phyloP scores from a whole-genome alignment of 257 asterid species.

The Solanum clarkiae region DNA sequence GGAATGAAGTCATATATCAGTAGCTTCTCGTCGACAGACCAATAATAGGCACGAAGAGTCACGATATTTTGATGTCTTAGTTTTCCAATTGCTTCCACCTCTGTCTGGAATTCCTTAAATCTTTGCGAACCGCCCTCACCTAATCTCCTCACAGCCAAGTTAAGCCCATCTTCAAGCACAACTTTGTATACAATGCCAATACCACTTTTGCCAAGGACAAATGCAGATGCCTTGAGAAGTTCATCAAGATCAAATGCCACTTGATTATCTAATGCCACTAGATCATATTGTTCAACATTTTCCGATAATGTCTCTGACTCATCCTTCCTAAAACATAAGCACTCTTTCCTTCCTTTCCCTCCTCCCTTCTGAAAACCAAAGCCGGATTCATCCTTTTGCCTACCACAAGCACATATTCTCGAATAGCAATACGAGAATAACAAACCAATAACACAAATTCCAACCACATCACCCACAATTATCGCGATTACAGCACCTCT shows the following conservation, averaged over 20 bases:
- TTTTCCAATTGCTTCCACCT: conserved; percentile 91
- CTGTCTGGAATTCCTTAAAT: conserved; percentile 74
- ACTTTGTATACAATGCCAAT: conserved; percentile 86
- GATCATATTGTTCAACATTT: conserved; percentile 57
- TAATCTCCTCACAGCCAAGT: conserved; percentile 73
- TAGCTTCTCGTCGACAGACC: conserved; percentile 92
- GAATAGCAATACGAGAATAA: conserved; percentile 63
- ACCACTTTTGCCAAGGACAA: conserved; percentile 83
- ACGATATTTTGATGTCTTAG: conserved; percentile 66
- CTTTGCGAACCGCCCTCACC: conserved; percentile 95
- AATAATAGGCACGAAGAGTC: conserved; percentile 77
- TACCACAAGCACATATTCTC: conserved; percentile 33
- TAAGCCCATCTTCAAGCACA: conserved; percentile 75
- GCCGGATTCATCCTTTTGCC: conserved; percentile 26
- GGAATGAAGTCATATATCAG: conserved; percentile 66
- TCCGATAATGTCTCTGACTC: conserved; percentile 76
- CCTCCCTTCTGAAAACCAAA: conserved; percentile 54
- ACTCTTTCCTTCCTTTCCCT: conserved; percentile 37
- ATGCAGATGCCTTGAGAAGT: conserved; percentile 89
- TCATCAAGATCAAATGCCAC: conserved; percentile 78
- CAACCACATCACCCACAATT: conserved; percentile 58
- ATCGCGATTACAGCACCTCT: conserved; percentile 45
- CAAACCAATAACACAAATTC: conserved; percentile 63
- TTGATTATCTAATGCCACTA: conserved; percentile 56
- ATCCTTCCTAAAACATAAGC: conserved; percentile 68